Conservation (phyloP, 208 protist genomes). For the Wallacemonas rigidus region DNA sequence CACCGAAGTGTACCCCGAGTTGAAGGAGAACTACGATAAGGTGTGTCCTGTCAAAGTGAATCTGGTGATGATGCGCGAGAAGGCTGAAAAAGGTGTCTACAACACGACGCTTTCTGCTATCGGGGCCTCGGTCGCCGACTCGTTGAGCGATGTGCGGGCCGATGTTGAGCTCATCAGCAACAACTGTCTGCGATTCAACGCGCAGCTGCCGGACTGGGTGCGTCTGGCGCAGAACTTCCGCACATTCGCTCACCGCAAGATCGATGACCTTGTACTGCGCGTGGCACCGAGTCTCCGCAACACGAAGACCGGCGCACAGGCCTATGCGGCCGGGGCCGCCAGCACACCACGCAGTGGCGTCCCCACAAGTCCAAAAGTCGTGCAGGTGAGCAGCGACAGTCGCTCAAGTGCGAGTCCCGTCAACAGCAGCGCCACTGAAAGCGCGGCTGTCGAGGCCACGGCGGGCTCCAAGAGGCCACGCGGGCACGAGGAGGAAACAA, state of each 20-base stretch:
- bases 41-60: conserved; percentile 83
- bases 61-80: conserved; percentile 62
- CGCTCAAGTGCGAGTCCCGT: not conserved
- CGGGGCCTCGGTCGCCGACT: conserved; percentile 62
- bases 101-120: conserved; percentile 16
- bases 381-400: conserved; percentile 14
- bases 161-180: conserved; percentile 84
- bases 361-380: not conserved
- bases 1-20: conserved; percentile 68
- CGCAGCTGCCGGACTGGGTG: conserved; percentile 62
- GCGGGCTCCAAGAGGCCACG: conserved; percentile 8
- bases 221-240: conserved; percentile 69
- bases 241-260: conserved; percentile 63
- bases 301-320: conserved; percentile 52
- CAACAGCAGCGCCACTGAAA: not conserved
- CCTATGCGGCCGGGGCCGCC: conserved; percentile 11
- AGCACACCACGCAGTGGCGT: not conserved
- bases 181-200: conserved; percentile 88
- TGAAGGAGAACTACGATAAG: conserved; percentile 61
- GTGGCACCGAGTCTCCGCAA: conserved; percentile 55
- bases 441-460: not conserved
- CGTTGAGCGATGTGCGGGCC: conserved; percentile 51
- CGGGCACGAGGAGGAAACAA: not conserved
- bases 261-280: conserved; percentile 82
- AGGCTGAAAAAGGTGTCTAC: conserved; percentile 68